Evolutionary conservation across 176 grass and related monocot species (phyloP).

Genomic region (Canna indica): DNA sequence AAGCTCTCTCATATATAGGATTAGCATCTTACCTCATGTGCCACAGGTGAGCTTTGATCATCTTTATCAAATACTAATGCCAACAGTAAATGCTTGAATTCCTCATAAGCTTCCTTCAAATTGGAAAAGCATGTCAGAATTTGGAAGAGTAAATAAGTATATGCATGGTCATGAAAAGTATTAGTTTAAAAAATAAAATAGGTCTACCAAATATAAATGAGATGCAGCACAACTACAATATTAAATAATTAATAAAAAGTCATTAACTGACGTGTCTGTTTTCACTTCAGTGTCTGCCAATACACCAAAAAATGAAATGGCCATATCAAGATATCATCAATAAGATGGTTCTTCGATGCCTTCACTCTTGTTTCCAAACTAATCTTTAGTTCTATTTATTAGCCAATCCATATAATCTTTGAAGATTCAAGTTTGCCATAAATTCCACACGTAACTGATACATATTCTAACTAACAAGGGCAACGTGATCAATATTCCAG

Average conservation of each 20-base stretch:
- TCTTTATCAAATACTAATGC: slow-evolving; percentile 88
- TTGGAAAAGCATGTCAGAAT: neutral
- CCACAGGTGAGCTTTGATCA: slow-evolving; percentile 77
- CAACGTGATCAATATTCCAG: neutral
- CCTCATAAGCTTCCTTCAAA: slow-evolving; percentile 98
- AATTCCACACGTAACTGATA: neutral
- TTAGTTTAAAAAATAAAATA: neutral
- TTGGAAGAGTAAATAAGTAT: neutral
- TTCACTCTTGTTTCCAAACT: no score
- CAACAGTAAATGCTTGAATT: slow-evolving; percentile 96
- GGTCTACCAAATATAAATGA: neutral
- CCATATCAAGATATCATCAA: neutral
- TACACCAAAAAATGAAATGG: neutral
- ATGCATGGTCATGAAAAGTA: neutral
- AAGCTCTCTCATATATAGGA: neutral
- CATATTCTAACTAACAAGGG: neutral
- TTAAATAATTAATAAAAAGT: neutral
- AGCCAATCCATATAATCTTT: no score
- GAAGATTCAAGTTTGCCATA: neutral
- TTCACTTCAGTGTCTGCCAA: neutral
- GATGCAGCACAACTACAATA: neutral
- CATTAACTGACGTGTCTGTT: neutral
- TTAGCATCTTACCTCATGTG: slow-evolving; percentile 47
- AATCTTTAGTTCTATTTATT: no score
- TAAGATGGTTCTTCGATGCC: neutral